Percentiles rank a stretch among this genome's conserved stretches.
Evolutionary conservation across 768 basidiomycete species (phyloP).

Genomic region (Lentinula detonsa): DNA sequence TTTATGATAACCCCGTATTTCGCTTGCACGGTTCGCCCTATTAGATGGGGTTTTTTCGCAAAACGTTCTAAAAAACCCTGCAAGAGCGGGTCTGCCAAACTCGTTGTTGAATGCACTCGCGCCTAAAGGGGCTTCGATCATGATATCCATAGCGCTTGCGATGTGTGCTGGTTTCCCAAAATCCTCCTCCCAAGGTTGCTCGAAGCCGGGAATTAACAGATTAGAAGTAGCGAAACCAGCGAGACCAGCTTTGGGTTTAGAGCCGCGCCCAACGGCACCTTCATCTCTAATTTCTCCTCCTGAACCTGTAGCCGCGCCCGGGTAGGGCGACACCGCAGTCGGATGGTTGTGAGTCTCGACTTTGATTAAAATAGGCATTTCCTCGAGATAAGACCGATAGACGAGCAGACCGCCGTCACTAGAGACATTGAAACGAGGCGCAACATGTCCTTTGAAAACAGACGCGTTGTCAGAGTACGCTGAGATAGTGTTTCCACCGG

Average conservation of each 20-base stretch:
- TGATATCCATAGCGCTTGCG: conserved; percentile 91
- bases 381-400: conserved; percentile 73
- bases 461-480: conserved; percentile 99
- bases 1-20: conserved; percentile 96
- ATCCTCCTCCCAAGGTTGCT: conserved; percentile 94
- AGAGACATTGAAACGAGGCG: conserved; percentile 68
- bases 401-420: conserved; percentile 21
- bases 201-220: conserved; percentile 84
- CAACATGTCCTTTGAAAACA: conserved; percentile 68
- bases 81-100: conserved; percentile 88
- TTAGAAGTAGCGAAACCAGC: conserved; percentile 92
- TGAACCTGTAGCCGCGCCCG: conserved; percentile 97
- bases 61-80: conserved; percentile 96
- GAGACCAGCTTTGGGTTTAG: conserved; percentile 93
- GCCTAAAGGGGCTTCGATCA: conserved; percentile 55
- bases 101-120: conserved; percentile 24
- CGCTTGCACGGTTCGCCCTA: conserved; percentile 32
- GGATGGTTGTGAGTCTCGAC: conserved; percentile 99
- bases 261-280: conserved; percentile 91
- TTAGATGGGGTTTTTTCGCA: conserved; percentile 64
- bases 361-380: conserved; percentile 89
- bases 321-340: conserved; percentile 95
- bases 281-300: conserved; percentile 99
- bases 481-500: conserved; percentile 67
- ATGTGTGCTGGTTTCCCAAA: conserved; percentile 90